Evolutionary conservation across 805 yeast species (phyloP).

Genomic region (Lipomyces sp.): DNA sequence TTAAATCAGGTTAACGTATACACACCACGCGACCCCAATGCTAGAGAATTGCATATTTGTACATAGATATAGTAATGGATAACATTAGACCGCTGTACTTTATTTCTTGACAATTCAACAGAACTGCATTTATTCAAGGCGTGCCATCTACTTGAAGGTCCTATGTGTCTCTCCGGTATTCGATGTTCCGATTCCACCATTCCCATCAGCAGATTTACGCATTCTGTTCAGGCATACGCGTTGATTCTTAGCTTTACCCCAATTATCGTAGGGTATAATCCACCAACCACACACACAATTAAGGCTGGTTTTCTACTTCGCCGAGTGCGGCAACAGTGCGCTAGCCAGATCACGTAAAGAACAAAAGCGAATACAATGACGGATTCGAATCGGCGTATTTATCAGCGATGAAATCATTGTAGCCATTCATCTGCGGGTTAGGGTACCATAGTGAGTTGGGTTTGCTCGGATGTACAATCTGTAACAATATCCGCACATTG

Average conservation of each 20-base stretch:
- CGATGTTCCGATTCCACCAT: constrained; percentile 46
- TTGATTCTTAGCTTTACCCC: constrained; percentile 5
- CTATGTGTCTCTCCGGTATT: constrained; percentile 42
- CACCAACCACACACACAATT: constrained; percentile 16
- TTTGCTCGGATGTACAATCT: too few relatives aligned
- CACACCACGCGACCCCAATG: too few relatives aligned
- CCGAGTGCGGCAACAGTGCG: constrained; percentile 58
- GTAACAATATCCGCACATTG: too few relatives aligned
- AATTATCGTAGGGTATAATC: constrained; percentile 1
- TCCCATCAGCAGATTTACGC: constrained; percentile 35
- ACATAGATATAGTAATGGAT: too few relatives aligned
- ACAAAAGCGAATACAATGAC: constrained; percentile 40
- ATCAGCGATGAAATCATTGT: too few relatives aligned
- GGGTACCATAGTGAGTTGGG: too few relatives aligned
- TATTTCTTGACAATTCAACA: too few relatives aligned
- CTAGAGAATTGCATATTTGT: too few relatives aligned
- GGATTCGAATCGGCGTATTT: constrained; percentile 23
- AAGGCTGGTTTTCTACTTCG: constrained; percentile 16
- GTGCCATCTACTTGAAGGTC: too few relatives aligned
- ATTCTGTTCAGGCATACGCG: constrained; percentile 25
- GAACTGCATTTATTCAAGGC: too few relatives aligned
- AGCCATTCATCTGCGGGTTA: too few relatives aligned
- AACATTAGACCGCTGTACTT: too few relatives aligned
- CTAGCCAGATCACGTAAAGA: constrained; percentile 65
- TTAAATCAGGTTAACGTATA: background rate